Evolutionary conservation across 768 basidiomycete species (phyloP), one percentile per base, ranked within the genome.

Genomic region (Lepiota brunneoincarnata): DNA sequence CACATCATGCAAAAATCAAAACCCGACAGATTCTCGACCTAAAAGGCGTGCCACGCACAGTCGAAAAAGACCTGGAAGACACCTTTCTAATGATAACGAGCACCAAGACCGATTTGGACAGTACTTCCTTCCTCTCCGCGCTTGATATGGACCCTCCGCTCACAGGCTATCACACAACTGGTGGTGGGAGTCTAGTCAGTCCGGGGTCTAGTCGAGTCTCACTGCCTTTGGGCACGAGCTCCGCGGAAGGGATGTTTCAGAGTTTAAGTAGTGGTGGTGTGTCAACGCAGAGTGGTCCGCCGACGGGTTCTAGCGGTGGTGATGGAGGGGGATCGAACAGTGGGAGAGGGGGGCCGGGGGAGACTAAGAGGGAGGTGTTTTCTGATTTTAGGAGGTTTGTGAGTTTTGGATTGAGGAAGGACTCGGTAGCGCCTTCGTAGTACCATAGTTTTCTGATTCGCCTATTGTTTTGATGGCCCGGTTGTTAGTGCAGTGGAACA

Each of bases 91-190:
- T 91, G 6, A 87, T 91, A 52, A 98, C 96, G 28, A 96, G 96
- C 61, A 94, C 91, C 4, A 91, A 93, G 66, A 80, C 83, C 23
- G 93, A 98, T 50, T 78, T 99, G 12, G 83, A 91, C 57, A 87
- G 82, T 66, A 88, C 90, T 0, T 98, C 97, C 0, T 98, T 99
- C 79, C 81, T 99, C 28, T 89, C 93, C 0, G 81, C 86, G 0
- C 79, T 99, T 28, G 97, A 99, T 69, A 99, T 99, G 97, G 95
- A 98, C 59, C 93, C 94, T 1, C 73, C 82, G 0, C 67, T 72
- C 17, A 70, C 76, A 2, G 70, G 74, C 11, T 72, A 76, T 56
- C 31, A 31, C 7, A 26, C 39, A 15, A 26, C 24, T 20, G 43
- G 34, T 46, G 43, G 71, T 44, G 70, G 77, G n/a, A 82, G 75